Base-by-base conservation (phyloP, 352 stramenopile species). In the Pythium plurisporium region DNA sequence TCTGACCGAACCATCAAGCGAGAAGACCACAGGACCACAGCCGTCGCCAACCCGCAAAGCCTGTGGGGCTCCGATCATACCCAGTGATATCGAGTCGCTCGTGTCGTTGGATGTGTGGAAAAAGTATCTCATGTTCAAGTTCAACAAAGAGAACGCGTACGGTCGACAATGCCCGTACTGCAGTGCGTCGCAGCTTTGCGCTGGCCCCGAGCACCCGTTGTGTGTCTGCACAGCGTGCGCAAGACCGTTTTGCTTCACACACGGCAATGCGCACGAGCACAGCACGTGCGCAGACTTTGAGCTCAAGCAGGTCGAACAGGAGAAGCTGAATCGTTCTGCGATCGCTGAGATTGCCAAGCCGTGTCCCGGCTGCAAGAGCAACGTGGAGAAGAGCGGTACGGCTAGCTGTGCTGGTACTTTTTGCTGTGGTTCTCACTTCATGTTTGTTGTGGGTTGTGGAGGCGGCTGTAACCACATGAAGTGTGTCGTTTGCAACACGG, bases 381-480 rank as follows among this genome's bases (percentile, higher is more conserved):
- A 88, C 33, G 86, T 97, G 14, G 87, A 95, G 45, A 97, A 97
- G 59, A 90, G 38, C 19, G 52, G 53, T 63, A 25, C 5, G 46
- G 11, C 12, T 19, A 36, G 9, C 3, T 1, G 20, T 2, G 15
- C 23, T 10, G 3, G 19, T 44, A 29, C 46, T 8, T 42, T 60
- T 42, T 12, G 22, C 14, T 54, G 41, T 29, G 27, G 7, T 19
- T 9, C 26, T 27, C 45, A 26, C 48, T 19, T 53, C 29, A 17
- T 58, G 30, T 14, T 19, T 23, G 10, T 52, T 3, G n/a, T 36
- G 17, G 27, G 6, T 31, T 26, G 19, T 34, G 11, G 9, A 75
- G 85, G 82, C 10, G 90, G 90, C 1, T 97, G 90, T 63, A 97
- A 97, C 59, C 88, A 96, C 64, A 96, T 97, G 73, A 96, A 94